Base-by-base conservation (phyloP, 129 eudicot genomes). In the Pseudognaphalium luteoalbum region DNA sequence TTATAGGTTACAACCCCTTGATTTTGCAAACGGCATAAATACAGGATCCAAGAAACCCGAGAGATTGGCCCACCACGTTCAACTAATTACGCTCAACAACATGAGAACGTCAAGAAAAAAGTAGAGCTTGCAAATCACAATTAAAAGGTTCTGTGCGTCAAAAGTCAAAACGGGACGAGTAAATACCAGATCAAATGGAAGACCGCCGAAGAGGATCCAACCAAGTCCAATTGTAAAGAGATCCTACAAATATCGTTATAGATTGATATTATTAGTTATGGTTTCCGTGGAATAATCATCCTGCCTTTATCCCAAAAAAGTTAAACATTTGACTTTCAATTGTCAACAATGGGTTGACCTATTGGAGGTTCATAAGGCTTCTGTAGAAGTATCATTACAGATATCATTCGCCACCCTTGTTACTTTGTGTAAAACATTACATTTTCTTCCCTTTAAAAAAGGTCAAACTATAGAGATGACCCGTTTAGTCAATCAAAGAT, bases 161-260 rank as follows among this genome's bases (percentile, higher is more conserved):
- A 41, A 80, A 65, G 51, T 34, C 29, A 15, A 25, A 79, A 50
- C 2, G 17, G 8, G 21, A 62, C 8, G 29, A 34, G 0, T 58
- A 50, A 3, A 15, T 71, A 85, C 93, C 86, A 41, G 66, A 78
- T 83, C 93, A 81, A 86, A 83, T 10, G 90, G 90, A 81, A 88
- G 93, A 73, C 93, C 90, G 4, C 93, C 90, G 11, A 88, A 88
- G 52, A 88, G 71, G 63, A 86, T 70, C 90, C 93, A 83, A n/a
- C 90, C 93, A 37, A 88, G 33, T 42, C 90, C 93, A 59, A 83
- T 61, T 11, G 93, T 86, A 81, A 88, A 86, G 14, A 88, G 83
- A 44, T 88, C 93, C 93, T 88, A 75, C 30, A 68, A 5, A 52
- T 17, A 54, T 34, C 16, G 12, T 21, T 51, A 34, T 30, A 69